Conservation (phyloP, 352 stramenopile genomes). For the Globisporangium paddicum region DNA sequence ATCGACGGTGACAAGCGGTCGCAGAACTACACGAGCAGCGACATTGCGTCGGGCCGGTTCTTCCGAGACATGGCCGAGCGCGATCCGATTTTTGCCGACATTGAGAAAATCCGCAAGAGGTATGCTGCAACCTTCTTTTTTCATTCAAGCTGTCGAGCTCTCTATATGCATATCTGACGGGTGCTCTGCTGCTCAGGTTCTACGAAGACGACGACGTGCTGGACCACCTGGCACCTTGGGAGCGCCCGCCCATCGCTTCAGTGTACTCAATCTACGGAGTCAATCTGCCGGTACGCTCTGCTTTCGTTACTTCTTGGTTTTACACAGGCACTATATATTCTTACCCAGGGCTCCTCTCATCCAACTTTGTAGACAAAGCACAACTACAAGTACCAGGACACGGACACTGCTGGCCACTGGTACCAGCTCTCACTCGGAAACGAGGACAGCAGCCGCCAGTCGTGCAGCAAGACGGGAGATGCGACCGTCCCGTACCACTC, state of each 20-base stretch:
- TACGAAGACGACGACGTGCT: conserved; percentile 66
- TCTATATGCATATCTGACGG: neutral
- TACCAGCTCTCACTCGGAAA: conserved; percentile 52
- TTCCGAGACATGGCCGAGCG: conserved; percentile 62
- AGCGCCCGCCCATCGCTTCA: conserved; percentile 59
- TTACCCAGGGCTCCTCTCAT: neutral
- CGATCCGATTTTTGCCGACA: conserved; percentile 60
- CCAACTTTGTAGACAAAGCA: conserved; percentile 38
- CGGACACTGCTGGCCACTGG: conserved; percentile 44
- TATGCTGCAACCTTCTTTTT: conserved; percentile 8
- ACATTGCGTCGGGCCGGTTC: conserved; percentile 62
- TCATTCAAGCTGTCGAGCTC: too few relatives aligned
- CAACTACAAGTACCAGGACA: conserved; percentile 70
- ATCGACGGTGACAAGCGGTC: conserved; percentile 16
- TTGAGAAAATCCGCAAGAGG: conserved; percentile 48
- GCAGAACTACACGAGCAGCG: conserved; percentile 56
- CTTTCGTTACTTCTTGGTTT: neutral
- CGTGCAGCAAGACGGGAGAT: conserved; percentile 72
- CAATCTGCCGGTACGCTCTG: conserved; percentile 50
- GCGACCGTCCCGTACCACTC: conserved; percentile 78
- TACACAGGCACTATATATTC: neutral
- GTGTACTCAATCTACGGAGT: conserved; percentile 80
- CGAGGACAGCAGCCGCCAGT: conserved; percentile 36
- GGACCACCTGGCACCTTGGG: conserved; percentile 51
- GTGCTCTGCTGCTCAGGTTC: conserved; percentile 27